Percentiles rank a stretch among this genome's conserved stretches.
These are phyloP conservation scores for Ettlia oleoabundans DNA, from an alignment of 139 green algal species.

Conservation along the genomic window DNA sequence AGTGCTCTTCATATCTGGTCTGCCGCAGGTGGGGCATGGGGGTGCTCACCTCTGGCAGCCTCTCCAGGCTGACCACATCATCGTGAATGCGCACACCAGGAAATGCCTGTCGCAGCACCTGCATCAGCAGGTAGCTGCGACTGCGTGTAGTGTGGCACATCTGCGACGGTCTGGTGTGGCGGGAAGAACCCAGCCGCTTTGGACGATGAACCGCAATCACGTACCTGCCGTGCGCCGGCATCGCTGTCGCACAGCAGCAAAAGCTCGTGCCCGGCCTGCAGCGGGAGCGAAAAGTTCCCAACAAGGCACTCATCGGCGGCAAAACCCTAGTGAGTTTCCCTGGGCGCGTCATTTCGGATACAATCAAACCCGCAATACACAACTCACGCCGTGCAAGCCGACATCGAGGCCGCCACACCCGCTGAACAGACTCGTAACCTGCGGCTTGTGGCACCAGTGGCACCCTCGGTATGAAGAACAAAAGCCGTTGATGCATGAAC, in stretches of 20 bases:
- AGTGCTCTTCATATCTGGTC: background rate
- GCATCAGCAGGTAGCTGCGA: background rate
- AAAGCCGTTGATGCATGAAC: too few relatives aligned
- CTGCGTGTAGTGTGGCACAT: too few relatives aligned
- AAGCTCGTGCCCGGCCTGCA: slow-evolving; percentile 83
- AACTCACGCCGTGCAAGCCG: slow-evolving; percentile 72
- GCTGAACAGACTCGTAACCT: slow-evolving; percentile 75
- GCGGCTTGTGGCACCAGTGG: slow-evolving; percentile 49
- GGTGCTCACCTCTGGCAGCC: slow-evolving; percentile 40
- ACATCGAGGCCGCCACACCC: slow-evolving; percentile 79
- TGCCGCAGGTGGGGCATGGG: too few relatives aligned
- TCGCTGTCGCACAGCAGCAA: slow-evolving; percentile 85
- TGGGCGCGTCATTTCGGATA: background rate
- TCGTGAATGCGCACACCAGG: slow-evolving; percentile 24
- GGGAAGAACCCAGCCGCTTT: background rate
- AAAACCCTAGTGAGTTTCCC: background rate
- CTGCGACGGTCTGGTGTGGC: background rate
- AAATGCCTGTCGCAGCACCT: slow-evolving; percentile 12
- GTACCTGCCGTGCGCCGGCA: slow-evolving; percentile 78
- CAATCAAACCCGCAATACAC: background rate
- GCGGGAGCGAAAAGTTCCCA: background rate
- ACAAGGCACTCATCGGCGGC: background rate
- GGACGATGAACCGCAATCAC: background rate
- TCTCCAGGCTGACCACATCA: slow-evolving; percentile 36
- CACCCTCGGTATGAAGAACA: too few relatives aligned